These are phyloP conservation scores for Populus tremula DNA, from an alignment of 345 rosid genomes.

Conservation along the genomic window DNA sequence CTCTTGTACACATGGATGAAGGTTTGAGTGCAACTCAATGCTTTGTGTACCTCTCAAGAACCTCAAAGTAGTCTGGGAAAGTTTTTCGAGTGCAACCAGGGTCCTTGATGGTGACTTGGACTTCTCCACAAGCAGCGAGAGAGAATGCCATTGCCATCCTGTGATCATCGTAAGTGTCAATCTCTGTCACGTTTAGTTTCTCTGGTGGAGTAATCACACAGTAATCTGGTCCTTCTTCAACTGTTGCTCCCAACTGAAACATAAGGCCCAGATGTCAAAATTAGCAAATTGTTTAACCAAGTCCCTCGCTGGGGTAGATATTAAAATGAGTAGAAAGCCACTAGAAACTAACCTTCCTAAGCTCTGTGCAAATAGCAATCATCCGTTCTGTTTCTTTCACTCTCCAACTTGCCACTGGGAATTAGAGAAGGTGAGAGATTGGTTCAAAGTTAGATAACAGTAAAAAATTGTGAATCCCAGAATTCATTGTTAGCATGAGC, in stretches of 20 bases:
- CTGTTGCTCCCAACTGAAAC: slow-evolving; percentile 88
- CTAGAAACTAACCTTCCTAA: slow-evolving; percentile 59
- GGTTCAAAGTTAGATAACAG: not conserved
- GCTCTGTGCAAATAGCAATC: slow-evolving; percentile 96
- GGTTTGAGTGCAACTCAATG: slow-evolving; percentile 25
- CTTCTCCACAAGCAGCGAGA: slow-evolving; percentile 93
- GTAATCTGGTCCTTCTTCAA: slow-evolving; percentile 93
- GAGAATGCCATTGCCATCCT: slow-evolving; percentile 99
- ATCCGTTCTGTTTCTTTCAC: slow-evolving; percentile 97
- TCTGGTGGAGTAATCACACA: slow-evolving; percentile 94
- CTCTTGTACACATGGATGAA: not conserved
- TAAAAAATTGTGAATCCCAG: not conserved
- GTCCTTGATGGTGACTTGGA: slow-evolving; percentile 88
- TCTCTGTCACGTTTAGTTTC: slow-evolving; percentile 62
- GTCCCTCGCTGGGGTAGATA: no score
- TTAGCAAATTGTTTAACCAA: not conserved
- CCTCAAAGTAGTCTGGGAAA: slow-evolving; percentile 93
- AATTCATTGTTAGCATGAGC: slow-evolving; percentile 4
- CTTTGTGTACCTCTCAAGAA: slow-evolving; percentile 69
- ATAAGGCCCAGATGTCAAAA: slow-evolving; percentile 1
- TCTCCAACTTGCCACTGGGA: slow-evolving; percentile 97
- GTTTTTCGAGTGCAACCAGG: slow-evolving; percentile 92
- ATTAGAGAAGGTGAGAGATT: not conserved
- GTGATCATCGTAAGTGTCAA: slow-evolving; percentile 94
- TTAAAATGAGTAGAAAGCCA: not conserved